These are phyloP conservation scores for Ceratocystis lukuohia DNA, from an alignment of 2,329 filamentous ascomycete genomes.

Conservation along the genomic window DNA sequence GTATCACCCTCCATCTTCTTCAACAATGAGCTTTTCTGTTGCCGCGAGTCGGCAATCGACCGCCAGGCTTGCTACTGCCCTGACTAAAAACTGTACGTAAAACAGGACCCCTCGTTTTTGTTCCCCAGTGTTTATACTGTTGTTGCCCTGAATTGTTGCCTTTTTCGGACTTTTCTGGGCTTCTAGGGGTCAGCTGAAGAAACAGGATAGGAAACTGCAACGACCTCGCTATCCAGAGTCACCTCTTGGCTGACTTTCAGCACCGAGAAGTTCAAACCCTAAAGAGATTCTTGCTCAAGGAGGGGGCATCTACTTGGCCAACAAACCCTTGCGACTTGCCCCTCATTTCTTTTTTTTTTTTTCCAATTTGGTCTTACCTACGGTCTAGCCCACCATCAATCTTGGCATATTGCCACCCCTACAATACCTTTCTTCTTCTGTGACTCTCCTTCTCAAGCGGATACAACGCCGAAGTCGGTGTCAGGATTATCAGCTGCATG, in stretches of 20 bases:
- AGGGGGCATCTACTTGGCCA: neutral
- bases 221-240: neutral
- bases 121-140: conserved; percentile 1
- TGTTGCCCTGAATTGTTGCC: neutral
- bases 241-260: neutral
- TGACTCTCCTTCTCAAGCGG: neutral
- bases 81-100: conserved; percentile 5
- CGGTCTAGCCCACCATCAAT: neutral
- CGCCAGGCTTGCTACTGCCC: neutral
- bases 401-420: neutral
- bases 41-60: conserved; percentile 18
- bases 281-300: neutral
- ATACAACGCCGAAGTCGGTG: conserved; percentile 6
- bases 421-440: neutral
- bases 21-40: conserved; percentile 18
- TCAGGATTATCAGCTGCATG: neutral
- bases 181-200: neutral
- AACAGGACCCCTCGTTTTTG: neutral
- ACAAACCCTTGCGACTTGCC: neutral
- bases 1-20: conserved; percentile 10
- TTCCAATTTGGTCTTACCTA: neutral
- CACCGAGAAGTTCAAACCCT: neutral
- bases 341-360: neutral
- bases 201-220: neutral
- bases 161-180: neutral